Evolutionary conservation across 148 eudicot genomes (phyloP), one percentile per base, ranked within the genome.

Genomic region (Amaranthus palmeri): DNA sequence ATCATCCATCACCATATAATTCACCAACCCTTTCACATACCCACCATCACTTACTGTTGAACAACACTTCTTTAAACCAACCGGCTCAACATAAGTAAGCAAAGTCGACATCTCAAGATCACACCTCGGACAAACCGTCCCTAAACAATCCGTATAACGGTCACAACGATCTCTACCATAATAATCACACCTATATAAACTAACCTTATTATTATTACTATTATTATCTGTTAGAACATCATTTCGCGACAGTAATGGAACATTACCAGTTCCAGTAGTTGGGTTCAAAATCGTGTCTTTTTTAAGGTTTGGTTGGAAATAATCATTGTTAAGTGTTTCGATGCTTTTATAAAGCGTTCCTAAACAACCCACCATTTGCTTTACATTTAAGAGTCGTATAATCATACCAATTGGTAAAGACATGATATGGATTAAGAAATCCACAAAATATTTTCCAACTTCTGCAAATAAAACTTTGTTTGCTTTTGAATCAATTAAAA

Each of bases 391-490:
- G 10, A 78, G 72, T 4, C 41, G 53, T 8, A 69, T 36, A 3
- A 78, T 6, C 5, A 71, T 59, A 0, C 74, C 79, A 5, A 74
- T 4, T 41, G 78, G 81, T 8, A 78, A n/a, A 15, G 53, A 54
- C 56, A 72, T 44, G 1, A 73, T 43, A 10, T 56, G 17, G 58
- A 78, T 68, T 3, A 72, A 54, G 47, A 77, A 71, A 61, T 74
- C 84, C 8, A 81, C 76, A 54, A 81, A 81, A 0, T 81, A 76
- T 44, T 81, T 81, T 5, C 54, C 57, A 2, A 73, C 81, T 72
- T 81, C 84, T 0, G 78, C 81, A 43, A 70, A 81, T 5, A 71
- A 12, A 40, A 81, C 84, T 58, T 51, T 70, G 10, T 62, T 60
- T 6, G 56, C 44, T 2, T 43, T 67, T 3, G 40, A 74, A 57